These are phyloP conservation scores for Cymbidium sinense DNA, from an alignment of 106 monocot species.

Conservation along the genomic window DNA sequence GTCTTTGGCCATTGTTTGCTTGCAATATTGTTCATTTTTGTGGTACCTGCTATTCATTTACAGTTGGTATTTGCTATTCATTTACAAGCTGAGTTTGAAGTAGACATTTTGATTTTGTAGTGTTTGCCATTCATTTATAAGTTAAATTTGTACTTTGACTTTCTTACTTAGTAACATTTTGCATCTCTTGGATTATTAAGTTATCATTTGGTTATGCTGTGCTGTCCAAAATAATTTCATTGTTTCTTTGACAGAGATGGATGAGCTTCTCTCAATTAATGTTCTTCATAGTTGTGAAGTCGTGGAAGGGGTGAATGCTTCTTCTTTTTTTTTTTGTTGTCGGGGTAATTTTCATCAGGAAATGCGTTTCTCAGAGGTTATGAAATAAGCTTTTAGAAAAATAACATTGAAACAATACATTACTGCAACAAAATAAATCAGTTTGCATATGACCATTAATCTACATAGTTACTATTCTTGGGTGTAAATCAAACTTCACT, in stretches of 20 bases:
- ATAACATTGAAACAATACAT: too few species aligned
- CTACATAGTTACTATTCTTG: too few species aligned
- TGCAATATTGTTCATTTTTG: neutral
- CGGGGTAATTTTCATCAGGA: too few species aligned
- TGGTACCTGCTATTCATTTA: neutral
- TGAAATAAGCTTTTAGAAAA: too few species aligned
- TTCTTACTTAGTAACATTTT: too few species aligned
- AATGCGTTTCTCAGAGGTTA: too few species aligned
- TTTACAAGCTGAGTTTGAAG: neutral
- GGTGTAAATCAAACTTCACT: too few species aligned
- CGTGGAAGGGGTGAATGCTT: neutral
- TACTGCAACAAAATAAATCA: too few species aligned
- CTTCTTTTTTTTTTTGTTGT: too few species aligned
- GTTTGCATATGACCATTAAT: too few species aligned
- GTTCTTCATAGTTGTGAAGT: neutral
- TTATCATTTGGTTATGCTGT: neutral
- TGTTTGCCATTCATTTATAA: neutral
- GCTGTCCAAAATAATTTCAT: neutral
- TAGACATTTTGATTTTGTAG: neutral
- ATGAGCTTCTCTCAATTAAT: neutral
- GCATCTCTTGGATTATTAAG: neutral
- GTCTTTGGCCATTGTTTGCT: neutral
- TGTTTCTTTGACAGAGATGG: neutral
- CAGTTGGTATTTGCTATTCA: neutral
- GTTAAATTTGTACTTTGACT: too few species aligned